Evolutionary conservation across 306 rosid genomes (phyloP).

Genomic region (Cucumis melo): DNA sequence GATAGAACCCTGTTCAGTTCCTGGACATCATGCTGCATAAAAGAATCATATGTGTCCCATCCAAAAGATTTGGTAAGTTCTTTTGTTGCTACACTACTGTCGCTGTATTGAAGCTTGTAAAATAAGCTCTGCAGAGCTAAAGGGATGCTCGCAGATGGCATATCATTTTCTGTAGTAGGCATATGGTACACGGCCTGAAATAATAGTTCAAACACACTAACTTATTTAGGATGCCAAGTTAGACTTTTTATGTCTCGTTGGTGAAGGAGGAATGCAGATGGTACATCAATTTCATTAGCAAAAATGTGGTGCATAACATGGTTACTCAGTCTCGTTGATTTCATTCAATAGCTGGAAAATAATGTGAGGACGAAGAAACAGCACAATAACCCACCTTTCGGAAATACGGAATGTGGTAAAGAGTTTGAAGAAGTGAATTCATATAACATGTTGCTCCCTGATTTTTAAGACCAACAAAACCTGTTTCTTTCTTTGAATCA

Average conservation of each 20-base stretch:
- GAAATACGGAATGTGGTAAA: conserved; percentile 77
- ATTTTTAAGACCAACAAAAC: conserved; percentile 83
- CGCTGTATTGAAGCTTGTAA: conserved; percentile 86
- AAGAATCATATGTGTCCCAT: conserved; percentile 91
- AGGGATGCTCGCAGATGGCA: conserved; percentile 84
- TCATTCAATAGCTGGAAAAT: conserved; percentile 8
- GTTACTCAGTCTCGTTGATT: neutral
- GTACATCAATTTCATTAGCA: neutral
- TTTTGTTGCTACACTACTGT: conserved; percentile 78
- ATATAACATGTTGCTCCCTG: conserved; percentile 94
- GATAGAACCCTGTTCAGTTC: conserved; percentile 72
- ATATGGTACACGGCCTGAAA: conserved; percentile 91
- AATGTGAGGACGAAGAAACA: neutral
- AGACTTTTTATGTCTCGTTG: neutral
- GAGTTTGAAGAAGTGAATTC: conserved; percentile 82
- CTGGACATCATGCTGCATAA: conserved; percentile 94
- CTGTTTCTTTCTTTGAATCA: conserved; percentile 85
- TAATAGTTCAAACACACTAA: conserved; percentile 13
- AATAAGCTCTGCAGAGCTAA: conserved; percentile 80
- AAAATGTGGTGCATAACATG: neutral
- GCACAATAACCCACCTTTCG: conserved; percentile 43
- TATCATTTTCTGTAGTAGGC: conserved; percentile 89
- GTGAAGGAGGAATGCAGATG: neutral
- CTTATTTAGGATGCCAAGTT: neutral
- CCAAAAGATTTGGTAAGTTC: conserved; percentile 88